A percentile compares a stretch with the other conserved stretches of the same genome.
Evolutionary conservation across 139 green algal genomes (phyloP).

Genomic region (Chlorella sp.): DNA sequence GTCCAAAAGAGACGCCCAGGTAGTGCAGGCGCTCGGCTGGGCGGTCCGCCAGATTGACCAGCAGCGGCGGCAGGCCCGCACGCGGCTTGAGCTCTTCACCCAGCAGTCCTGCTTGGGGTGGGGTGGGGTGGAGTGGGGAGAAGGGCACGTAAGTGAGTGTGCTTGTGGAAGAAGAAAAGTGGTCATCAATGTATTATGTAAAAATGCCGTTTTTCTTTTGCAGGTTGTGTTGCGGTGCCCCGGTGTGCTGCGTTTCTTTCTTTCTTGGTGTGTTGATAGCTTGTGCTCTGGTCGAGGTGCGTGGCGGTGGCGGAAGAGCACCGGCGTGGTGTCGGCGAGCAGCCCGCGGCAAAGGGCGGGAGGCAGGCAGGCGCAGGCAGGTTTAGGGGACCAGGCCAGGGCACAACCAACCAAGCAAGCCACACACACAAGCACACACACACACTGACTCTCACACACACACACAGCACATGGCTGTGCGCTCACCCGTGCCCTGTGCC

Average conservation of each 20-base stretch:
- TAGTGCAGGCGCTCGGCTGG: slow-evolving; percentile 93
- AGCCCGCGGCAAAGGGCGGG: neutral
- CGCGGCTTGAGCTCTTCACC: slow-evolving; percentile 83
- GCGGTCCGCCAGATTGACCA: slow-evolving; percentile 82
- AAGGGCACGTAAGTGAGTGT: neutral
- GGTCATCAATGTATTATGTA: no score
- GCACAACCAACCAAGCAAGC: no score
- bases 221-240: no score
- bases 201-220: no score
- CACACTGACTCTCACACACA: neutral
- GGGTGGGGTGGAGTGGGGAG: neutral
- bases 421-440: neutral
- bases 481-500: neutral
- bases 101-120: slow-evolving; percentile 61
- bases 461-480: neutral
- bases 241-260: no score
- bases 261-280: no score
- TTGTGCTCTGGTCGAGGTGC: no score
- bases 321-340: neutral
- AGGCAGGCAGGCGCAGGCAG: no score
- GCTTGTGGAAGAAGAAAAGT: no score
- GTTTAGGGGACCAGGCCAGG: no score
- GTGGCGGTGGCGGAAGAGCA: no score
- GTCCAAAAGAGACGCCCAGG: slow-evolving; percentile 91
- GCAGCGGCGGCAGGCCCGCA: slow-evolving; percentile 86